Base-by-base conservation (phyloP, 768 basidiomycete genomes). In the Rhizopogon vulgaris region DNA sequence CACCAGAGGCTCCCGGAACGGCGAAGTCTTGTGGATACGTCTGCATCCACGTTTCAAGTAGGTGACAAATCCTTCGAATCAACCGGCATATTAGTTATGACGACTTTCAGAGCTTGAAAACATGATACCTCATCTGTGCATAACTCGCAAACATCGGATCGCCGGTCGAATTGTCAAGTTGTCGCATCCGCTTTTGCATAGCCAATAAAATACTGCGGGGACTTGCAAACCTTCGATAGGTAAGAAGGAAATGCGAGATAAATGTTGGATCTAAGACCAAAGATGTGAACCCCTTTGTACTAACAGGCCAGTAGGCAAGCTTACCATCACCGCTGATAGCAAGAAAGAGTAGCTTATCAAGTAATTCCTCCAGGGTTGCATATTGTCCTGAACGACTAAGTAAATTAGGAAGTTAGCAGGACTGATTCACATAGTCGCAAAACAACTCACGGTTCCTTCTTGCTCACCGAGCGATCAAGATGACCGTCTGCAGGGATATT, bases 121-220 rank as follows among this genome's bases (percentile, higher is more conserved):
- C 14, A 22, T 51, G 66, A 41, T 59, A 89, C 90, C 85, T 82
- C 88, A 92, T 90, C 64, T 93, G 90, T 6, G 87, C 89, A 67
- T 85, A 92, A 59, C 84, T 87, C 7, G 88, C 87, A 68, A 92
- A 87, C 81, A 91, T 85, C 1, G 86, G 85, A 70, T 93, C 89
- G 6, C 82, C 81, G 11, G 79, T 77, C 15, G 84, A 80, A 49
- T 79, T 78, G 60, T 87, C 85, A 12, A 93, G 71, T 56, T 85
- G 81, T 32, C 86, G 80, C 79, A 92, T 85, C 42, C 88, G 83
- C 62, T 90, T 87, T 67, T 91, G 87, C 85, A 94, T 90, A 5
- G 88, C 85, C 41, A 91, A 73, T n/a, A 94, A 72, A 15, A 94
- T 71, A 52, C 78, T 84, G 38, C 90, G 80, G 7, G 90, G 90